Evolutionary conservation across 176 grass and related monocot species (phyloP).

Genomic region (Musa troglodytarum): DNA sequence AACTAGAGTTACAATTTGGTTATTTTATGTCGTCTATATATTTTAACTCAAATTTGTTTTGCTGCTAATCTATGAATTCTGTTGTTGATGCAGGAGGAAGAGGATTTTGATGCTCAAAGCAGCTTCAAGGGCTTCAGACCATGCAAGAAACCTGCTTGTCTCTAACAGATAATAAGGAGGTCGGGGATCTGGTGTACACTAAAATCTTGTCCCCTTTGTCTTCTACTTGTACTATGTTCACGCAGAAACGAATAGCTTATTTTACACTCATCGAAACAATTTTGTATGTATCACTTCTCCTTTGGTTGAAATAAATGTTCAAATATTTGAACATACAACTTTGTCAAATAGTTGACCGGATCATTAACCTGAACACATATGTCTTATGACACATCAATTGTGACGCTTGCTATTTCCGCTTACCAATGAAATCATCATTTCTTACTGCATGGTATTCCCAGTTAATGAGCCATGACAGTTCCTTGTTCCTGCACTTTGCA

Average conservation of each 20-base stretch:
- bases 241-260: neutral
- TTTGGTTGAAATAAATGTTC: neutral
- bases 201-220: neutral
- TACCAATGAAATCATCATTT: no score
- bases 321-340: no score
- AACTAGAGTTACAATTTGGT: neutral
- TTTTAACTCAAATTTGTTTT: neutral
- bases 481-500: no score
- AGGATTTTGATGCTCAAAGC: conserved; percentile 40
- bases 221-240: neutral
- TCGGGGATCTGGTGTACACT: neutral
- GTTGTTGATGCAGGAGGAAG: conserved; percentile 35
- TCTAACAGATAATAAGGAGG: neutral
- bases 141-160: conserved; percentile 46
- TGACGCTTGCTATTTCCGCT: no score
- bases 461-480: no score
- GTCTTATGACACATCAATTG: no score
- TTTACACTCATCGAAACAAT: neutral
- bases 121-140: conserved; percentile 37
- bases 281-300: neutral
- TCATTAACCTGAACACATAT: no score
- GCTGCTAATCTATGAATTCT: conserved; percentile 4
- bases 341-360: no score
- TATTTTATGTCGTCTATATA: neutral
- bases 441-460: no score